Conservation (phyloP, 2,329 filamentous ascomycete genomes). For the Penicillium thymicola region DNA sequence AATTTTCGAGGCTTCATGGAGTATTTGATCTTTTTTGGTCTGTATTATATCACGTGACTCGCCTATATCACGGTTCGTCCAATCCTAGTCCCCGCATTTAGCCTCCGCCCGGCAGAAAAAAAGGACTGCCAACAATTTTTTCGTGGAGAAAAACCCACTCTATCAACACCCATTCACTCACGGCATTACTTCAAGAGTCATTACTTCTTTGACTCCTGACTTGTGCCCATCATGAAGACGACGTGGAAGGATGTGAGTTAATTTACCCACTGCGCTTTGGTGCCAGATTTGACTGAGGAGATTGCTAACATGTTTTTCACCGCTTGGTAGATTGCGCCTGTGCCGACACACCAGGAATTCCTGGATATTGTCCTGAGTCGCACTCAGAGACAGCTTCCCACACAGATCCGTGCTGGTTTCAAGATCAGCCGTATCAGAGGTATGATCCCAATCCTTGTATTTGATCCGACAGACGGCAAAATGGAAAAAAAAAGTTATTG, state of each 20-base stretch:
- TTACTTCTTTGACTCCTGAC: conserved; percentile 24
- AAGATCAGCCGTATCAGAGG: conserved; percentile 87
- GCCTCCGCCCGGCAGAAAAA: conserved; percentile 27
- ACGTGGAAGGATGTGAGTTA: conserved; percentile 55
- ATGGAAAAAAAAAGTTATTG: conserved; percentile 15
- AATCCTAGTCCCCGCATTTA: conserved; percentile 22
- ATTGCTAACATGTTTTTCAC: conserved; percentile 40
- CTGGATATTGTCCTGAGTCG: conserved; percentile 94
- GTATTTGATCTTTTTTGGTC: not conserved
- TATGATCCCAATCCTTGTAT: conserved; percentile 22
- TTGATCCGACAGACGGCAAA: not conserved
- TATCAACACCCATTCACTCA: conserved; percentile 24
- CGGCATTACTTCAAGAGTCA: conserved; percentile 25
- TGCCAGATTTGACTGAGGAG: not conserved
- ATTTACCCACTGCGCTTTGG: not conserved
- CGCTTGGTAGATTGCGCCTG: conserved; percentile 65
- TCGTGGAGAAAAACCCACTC: conserved; percentile 24
- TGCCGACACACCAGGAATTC: conserved; percentile 92
- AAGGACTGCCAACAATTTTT: conserved; percentile 26
- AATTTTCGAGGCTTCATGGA: not conserved
- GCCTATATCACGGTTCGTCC: conserved; percentile 17
- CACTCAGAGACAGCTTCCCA: conserved; percentile 88
- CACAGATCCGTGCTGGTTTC: conserved; percentile 93
- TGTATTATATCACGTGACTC: conserved; percentile 7
- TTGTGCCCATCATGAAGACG: conserved; percentile 53